Percentiles rank a stretch among this genome's conserved stretches.
phyloP scores from a whole-genome alignment of 192 early-diverging fungal genomes.

The Backusella westeae region DNA sequence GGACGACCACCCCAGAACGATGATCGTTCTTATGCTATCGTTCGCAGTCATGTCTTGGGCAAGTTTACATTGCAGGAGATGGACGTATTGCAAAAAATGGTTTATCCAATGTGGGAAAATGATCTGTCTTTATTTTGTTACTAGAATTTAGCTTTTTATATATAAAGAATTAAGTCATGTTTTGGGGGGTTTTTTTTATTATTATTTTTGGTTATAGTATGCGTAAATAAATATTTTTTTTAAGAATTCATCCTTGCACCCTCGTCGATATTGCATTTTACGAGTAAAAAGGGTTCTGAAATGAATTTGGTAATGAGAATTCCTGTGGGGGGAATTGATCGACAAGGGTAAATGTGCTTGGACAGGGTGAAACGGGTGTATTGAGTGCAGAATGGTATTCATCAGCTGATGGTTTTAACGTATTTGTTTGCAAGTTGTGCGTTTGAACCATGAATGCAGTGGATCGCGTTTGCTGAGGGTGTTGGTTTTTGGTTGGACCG shows the following conservation, averaged over 20 bases:
- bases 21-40: slow-evolving; percentile 31
- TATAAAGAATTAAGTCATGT: too few relatives aligned
- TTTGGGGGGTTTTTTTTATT: not conserved
- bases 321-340: slow-evolving; percentile 7
- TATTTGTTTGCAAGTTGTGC: slow-evolving; percentile 20
- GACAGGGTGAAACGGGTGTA: slow-evolving; percentile 54
- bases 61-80: slow-evolving; percentile 49
- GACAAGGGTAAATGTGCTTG: slow-evolving; percentile 22
- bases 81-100: slow-evolving; percentile 39
- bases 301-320: not conserved
- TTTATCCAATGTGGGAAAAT: slow-evolving; percentile 32
- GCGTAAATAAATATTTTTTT: not conserved
- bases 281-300: slow-evolving; percentile 7
- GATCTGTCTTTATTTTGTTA: slow-evolving; percentile 7
- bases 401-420: slow-evolving; percentile 11
- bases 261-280: not conserved
- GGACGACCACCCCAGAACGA: slow-evolving; percentile 47
- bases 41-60: slow-evolving; percentile 58
- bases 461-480: not conserved
- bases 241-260: not conserved
- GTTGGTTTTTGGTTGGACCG: slow-evolving; percentile 24
- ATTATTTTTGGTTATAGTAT: not conserved
- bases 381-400: slow-evolving; percentile 50
- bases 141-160: not conserved
- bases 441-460: slow-evolving; percentile 34